These are phyloP conservation scores for Didymosphaeria variabile DNA, from an alignment of 2,329 filamentous ascomycete genomes.

Conservation along the genomic window DNA sequence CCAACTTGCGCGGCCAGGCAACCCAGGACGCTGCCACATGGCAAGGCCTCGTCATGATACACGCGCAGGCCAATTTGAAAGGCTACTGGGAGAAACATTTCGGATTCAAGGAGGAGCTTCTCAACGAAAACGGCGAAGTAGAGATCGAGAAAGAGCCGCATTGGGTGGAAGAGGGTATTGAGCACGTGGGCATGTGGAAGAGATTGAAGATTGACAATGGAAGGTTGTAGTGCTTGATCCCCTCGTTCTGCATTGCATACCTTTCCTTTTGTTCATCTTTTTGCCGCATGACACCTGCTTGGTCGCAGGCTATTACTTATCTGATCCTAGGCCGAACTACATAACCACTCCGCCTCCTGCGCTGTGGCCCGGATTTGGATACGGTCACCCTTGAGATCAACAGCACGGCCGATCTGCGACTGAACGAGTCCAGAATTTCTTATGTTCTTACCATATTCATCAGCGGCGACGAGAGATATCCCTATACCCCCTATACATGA, in stretches of 20 bases:
- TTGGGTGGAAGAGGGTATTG: constrained; percentile 86
- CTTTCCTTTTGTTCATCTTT: neutral
- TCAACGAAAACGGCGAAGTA: constrained; percentile 63
- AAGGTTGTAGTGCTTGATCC: constrained; percentile 31
- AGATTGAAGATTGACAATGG: constrained; percentile 47
- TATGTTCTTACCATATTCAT: neutral
- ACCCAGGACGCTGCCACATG: constrained; percentile 62
- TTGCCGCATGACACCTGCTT: neutral
- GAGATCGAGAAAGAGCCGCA: constrained; percentile 42
- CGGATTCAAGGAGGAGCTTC: constrained; percentile 78
- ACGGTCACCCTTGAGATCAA: neutral
- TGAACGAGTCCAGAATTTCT: neutral
- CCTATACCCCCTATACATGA: neutral
- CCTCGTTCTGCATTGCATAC: constrained; percentile 6
- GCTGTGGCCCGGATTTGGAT: constrained; percentile 2
- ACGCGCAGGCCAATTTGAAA: constrained; percentile 76
- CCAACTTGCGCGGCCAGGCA: constrained; percentile 55
- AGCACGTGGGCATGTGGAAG: constrained; percentile 86
- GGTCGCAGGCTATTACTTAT: constrained; percentile 6
- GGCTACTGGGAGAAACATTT: constrained; percentile 70
- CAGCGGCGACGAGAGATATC: constrained; percentile 5
- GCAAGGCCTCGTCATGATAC: constrained; percentile 79
- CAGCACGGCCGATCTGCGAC: neutral
- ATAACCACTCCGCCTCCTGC: neutral
- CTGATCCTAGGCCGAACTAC: neutral